phyloP scores from a whole-genome alignment of 2,329 filamentous ascomycete species.

The Aspergillus thermomutatus region DNA sequence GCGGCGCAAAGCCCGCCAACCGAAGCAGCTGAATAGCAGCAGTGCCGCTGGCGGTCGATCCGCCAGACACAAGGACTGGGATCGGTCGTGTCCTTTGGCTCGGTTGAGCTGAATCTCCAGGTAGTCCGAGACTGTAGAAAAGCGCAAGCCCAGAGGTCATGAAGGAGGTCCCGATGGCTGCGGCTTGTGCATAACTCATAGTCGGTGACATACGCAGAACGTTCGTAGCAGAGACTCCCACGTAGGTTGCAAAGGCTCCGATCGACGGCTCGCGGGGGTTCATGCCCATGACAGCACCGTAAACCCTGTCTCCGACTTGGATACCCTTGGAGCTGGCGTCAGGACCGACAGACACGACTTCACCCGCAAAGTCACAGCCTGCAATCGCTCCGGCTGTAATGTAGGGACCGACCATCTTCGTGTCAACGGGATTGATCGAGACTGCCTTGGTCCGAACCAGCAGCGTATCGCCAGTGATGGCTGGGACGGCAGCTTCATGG shows the following conservation, averaged over 20 bases:
- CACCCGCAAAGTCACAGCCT: conserved; percentile 14
- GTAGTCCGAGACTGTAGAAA: conserved; percentile 25
- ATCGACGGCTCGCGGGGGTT: conserved; percentile 22
- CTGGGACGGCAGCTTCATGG: neutral
- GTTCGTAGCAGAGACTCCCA: conserved; percentile 24
- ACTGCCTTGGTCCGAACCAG: conserved; percentile 16
- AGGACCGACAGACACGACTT: conserved; percentile 7
- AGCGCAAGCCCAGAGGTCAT: conserved; percentile 28
- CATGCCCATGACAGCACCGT: conserved; percentile 29
- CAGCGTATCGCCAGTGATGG: conserved; percentile 4
- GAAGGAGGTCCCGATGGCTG: conserved; percentile 26
- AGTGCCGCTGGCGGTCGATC: neutral
- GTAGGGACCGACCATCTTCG: conserved; percentile 20
- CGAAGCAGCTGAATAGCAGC: too few species aligned
- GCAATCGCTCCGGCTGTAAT: conserved; percentile 8
- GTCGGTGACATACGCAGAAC: conserved; percentile 26
- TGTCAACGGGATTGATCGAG: conserved; percentile 23
- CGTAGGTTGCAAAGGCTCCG: conserved; percentile 38
- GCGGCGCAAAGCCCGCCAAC: too few species aligned
- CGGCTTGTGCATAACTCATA: conserved; percentile 27
- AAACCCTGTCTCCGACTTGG: conserved; percentile 30
- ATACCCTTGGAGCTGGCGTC: conserved; percentile 1
- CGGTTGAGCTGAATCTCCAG: neutral
- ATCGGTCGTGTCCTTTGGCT: neutral
- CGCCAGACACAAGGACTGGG: neutral